Evolutionary conservation across 1,139 yeast genomes (phyloP), one percentile per base, ranked within the genome.

Genomic region (Lodderomyces elongisporus): DNA sequence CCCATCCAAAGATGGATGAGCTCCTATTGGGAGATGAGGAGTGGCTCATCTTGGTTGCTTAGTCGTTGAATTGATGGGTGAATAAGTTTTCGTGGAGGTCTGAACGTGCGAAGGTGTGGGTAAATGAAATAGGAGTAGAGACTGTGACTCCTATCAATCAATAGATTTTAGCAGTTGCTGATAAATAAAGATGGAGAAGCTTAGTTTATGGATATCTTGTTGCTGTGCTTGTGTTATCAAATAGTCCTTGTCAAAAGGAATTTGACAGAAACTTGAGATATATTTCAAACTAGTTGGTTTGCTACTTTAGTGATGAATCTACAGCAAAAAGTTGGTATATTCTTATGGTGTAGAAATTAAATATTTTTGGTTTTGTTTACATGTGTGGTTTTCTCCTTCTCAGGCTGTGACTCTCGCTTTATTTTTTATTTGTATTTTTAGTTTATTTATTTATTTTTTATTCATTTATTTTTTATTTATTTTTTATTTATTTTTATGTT

Each of bases 1-100:
- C 73, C 74, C 74, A 68, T 9, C 74, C 74, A 44, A 68, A 61
- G 15, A 68, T 60, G 27, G 70, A 62, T 40, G 51, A 56, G 36
- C 72, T 52, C 46, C 62, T 66, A 30, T 56, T 60, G 9, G 72
- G 71, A 6, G 71, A 60, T 49, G 56, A 57, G 22, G 68, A 58
- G 36, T 63, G 70, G 47, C 66, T 62, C 72, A 65, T 64, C 21
- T 10, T 20, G 22, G 10, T 8, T 20, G 22, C 22, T 20, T 10
- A 20, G 10, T 10, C 10, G 22, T 20, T 20, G 22, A 10, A 20
- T 8, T 8, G 10, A 20, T 20, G 22, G 10, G 22, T 20, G 10
- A 20, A 20, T 10, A 10, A 20, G 22, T 20, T n/a, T n/a, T n/a
- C n/a, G n/a, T n/a, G n/a, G n/a, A n/a, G n/a, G n/a, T n/a, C n/a